Evolutionary conservation across 331 rosid genomes (phyloP).

Genomic region (Prunus yedoensis): DNA sequence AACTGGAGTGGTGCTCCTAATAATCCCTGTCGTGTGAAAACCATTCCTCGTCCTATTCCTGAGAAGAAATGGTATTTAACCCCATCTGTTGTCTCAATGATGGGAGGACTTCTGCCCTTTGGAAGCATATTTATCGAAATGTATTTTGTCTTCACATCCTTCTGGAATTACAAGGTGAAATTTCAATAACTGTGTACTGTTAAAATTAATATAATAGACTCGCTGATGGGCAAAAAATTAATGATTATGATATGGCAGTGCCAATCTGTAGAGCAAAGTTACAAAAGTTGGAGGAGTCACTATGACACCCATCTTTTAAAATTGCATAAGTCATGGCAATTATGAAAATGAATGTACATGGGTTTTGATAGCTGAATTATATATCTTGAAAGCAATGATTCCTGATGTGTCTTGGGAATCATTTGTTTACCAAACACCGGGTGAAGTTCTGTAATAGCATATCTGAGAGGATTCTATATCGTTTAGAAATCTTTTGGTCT

Average conservation of each 20-base stretch:
- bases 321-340: neutral
- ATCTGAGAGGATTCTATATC: neutral
- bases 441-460: constrained; percentile 1
- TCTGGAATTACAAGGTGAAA: constrained; percentile 99
- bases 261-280: neutral
- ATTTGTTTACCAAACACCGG: neutral
- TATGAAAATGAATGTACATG: neutral
- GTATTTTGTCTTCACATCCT: constrained; percentile 98
- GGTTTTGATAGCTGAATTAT: neutral
- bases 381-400: neutral
- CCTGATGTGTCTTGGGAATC: neutral
- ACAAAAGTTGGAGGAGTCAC: neutral
- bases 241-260: neutral
- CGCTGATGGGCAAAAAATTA: neutral
- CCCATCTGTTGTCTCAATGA: constrained; percentile 90
- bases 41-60: constrained; percentile 99
- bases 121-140: constrained; percentile 99
- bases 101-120: constrained; percentile 99
- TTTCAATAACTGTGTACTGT: neutral
- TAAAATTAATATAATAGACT: neutral
- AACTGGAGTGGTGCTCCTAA: constrained; percentile 99
- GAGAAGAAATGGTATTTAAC: constrained; percentile 99
- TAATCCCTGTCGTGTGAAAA: constrained; percentile 97
- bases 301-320: neutral
- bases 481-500: neutral